A percentile compares a stretch with the other conserved stretches of the same genome.
phyloP scores from a whole-genome alignment of 2,329 filamentous ascomycete species.

The Ophiosphaerella korrae region DNA sequence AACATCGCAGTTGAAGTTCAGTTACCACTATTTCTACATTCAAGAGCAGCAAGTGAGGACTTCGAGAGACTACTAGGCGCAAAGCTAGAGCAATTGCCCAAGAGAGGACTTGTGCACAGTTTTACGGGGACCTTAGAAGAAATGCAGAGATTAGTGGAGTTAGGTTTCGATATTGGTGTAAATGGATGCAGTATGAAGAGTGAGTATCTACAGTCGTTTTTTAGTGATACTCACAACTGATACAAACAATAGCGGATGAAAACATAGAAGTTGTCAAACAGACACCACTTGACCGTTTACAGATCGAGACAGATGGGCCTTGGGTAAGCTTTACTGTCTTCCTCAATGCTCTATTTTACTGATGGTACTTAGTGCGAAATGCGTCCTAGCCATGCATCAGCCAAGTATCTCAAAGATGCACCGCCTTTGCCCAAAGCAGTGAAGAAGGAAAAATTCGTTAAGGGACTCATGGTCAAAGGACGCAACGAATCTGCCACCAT shows the following conservation, averaged over 20 bases:
- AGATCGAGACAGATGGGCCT: constrained; percentile 96
- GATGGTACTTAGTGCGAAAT: constrained; percentile 75
- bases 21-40: constrained; percentile 90
- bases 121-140: constrained; percentile 90
- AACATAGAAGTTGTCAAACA: constrained; percentile 84
- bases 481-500: constrained; percentile 93
- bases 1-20: constrained; percentile 76
- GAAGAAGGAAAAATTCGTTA: constrained; percentile 94
- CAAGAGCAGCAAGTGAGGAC: constrained; percentile 72
- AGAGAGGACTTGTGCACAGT: constrained; percentile 85
- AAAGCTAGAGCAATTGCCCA: constrained; percentile 69
- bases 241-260: constrained; percentile 50
- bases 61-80: constrained; percentile 68
- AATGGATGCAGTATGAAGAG: constrained; percentile 97
- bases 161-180: constrained; percentile 89
- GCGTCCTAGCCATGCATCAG: constrained; percentile 82
- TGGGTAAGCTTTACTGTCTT: constrained; percentile 59
- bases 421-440: constrained; percentile 78
- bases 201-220: constrained; percentile 9
- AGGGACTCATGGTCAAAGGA: constrained; percentile 89
- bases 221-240: constrained; percentile 1
- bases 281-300: constrained; percentile 77
- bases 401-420: constrained; percentile 71
- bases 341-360: not conserved
- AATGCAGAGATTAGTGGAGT: constrained; percentile 76